Conservation (phyloP, 1,284 basidiomycete genomes). For the Fomitopsis pinicola region DNA sequence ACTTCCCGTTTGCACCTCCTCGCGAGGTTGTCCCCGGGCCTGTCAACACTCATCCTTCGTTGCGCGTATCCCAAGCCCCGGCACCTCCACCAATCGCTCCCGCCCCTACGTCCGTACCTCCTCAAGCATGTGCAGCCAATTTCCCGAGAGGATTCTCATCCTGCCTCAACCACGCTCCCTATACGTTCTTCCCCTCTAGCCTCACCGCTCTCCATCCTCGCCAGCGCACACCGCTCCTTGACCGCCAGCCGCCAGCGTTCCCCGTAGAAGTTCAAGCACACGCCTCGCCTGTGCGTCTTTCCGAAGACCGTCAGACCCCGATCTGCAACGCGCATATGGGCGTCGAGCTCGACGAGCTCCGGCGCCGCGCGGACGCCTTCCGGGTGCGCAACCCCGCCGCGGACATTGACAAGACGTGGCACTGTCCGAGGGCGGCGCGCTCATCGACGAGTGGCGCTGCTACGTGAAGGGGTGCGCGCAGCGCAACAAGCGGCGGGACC, state of each 20-base stretch:
- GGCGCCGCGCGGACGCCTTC: conserved; percentile 49
- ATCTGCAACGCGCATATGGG: conserved; percentile 51
- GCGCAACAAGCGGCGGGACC: conserved; percentile 63
- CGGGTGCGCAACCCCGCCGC: conserved; percentile 44
- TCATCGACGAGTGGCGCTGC: conserved; percentile 57
- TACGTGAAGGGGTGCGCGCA: conserved; percentile 60
- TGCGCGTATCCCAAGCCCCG: neutral
- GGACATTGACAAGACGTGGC: conserved; percentile 58
- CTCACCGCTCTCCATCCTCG: neutral
- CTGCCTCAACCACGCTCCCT: neutral
- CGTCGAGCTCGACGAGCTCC: conserved; percentile 47
- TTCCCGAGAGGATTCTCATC: neutral
- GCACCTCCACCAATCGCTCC: too few species aligned
- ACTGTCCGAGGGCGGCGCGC: conserved; percentile 50
- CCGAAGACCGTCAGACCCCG: conserved; percentile 9
- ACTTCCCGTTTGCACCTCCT: neutral
- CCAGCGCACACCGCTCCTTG: neutral
- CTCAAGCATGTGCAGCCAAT: neutral
- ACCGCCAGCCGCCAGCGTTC: neutral
- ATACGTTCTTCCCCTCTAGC: neutral
- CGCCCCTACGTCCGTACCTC: neutral
- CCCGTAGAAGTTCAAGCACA: neutral
- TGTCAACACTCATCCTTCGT: neutral
- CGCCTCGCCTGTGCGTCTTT: conserved; percentile 7
- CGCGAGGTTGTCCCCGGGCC: neutral